Base-by-base conservation (phyloP, 352 stramenopile genomes). In the Pythium aristosporum region DNA sequence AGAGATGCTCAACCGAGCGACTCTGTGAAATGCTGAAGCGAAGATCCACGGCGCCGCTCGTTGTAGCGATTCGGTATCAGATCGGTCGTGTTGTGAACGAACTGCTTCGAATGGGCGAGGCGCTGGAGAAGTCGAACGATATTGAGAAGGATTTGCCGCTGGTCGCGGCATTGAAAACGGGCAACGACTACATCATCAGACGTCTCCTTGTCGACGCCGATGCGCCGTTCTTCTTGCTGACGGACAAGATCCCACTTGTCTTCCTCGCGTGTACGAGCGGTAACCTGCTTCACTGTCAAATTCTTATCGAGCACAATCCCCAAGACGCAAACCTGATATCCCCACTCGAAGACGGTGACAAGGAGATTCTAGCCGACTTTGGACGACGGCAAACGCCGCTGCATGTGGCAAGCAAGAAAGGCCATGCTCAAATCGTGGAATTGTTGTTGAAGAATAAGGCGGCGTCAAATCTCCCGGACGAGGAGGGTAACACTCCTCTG, bases 61-160 rank as follows among this genome's bases (percentile, higher is more conserved):
- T 91, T 53, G 77, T 88, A 1, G 84, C 87, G 4, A 80, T 95
- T 23, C 78, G 85, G n/a, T 92, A 92, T 54, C 81, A 95, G 30
- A 68, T 93, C 21, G 79, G 78, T 5, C 84, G 83, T 9, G 87
- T 82, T 4, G 87, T 95, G n/a, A 88, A 95, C 54, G 85, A 92
- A 48, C 44, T 95, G 5, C 54, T 95, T 39, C 68, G 72, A 13
- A 58, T 76, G 11, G 78, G 75, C 16, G 80, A 91, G 46, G 65
- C 77, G 2, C 74, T 90, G 2, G 71, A 91, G 50, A 57, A 53
- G n/a, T 66, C 80, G 2, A 63, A 72, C 16, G 65, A 73, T 11
- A 72, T 83, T 34, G 74, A 90, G 57, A 74, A 61, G 1, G 79
- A 93, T 43, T 57, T 91, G 20, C 85, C 87, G 3, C 75, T 95